Conservation (phyloP, 345 rosid genomes). For the Carallia brachiata region DNA sequence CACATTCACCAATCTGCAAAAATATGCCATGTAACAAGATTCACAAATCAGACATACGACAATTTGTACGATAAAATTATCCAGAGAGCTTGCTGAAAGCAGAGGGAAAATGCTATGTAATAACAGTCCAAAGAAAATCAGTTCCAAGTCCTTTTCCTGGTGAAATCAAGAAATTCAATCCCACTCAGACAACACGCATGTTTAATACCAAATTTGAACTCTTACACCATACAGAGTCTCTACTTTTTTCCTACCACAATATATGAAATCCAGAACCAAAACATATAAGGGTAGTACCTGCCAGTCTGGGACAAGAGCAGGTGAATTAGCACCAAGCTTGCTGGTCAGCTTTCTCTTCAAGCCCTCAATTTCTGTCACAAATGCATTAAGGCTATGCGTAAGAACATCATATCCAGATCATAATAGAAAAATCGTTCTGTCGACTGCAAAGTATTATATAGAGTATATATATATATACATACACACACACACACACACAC, state of each 20-base stretch:
- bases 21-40: background rate
- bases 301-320: slow-evolving; percentile 83
- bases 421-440: background rate
- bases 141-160: background rate
- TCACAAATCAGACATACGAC: background rate
- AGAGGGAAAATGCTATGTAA: slow-evolving; percentile 3
- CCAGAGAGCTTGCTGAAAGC: slow-evolving; percentile 1
- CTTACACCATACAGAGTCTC: background rate
- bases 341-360: slow-evolving; percentile 90
- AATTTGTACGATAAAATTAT: slow-evolving; percentile 1
- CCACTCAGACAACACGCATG: background rate
- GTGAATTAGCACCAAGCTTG: slow-evolving; percentile 90
- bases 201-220: background rate
- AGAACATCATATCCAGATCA: slow-evolving; percentile 2
- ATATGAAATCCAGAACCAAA: background rate
- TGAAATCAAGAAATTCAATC: no score
- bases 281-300: slow-evolving; percentile 45
- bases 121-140: background rate
- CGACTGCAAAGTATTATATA: background rate
- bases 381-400: slow-evolving; percentile 3
- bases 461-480: background rate
- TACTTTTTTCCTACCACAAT: background rate
- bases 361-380: slow-evolving; percentile 76
- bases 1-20: slow-evolving; percentile 90
- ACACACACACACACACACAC: no score